phyloP scores from a whole-genome alignment of 257 asterid species.

The Solanum pimpinellifolium region DNA sequence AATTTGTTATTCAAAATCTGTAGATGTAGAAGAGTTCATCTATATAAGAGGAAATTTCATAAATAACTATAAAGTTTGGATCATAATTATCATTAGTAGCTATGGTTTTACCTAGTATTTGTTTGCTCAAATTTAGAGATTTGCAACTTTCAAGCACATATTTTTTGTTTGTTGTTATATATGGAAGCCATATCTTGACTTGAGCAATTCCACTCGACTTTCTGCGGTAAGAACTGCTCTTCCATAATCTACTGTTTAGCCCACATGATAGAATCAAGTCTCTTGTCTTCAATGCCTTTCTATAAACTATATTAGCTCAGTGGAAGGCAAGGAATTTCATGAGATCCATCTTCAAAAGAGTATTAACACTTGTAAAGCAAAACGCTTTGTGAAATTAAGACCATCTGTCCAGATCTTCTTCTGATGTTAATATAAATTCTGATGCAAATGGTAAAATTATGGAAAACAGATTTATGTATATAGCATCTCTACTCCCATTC shows the following conservation, averaged over 20 bases:
- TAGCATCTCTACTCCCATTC: neutral
- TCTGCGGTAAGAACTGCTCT: neutral
- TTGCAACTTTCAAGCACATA: neutral
- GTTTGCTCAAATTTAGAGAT: neutral
- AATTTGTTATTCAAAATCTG: neutral
- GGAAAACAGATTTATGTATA: neutral
- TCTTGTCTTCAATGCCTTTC: constrained; percentile 21
- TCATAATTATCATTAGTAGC: neutral
- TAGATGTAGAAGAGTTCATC: neutral
- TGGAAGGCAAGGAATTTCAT: constrained; percentile 33
- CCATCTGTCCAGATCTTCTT: neutral
- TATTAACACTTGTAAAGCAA: constrained; percentile 18
- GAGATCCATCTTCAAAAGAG: constrained; percentile 47
- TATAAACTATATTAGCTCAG: constrained; percentile 34
- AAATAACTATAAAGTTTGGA: neutral
- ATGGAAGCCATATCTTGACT: constrained; percentile 46
- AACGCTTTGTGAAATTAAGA: neutral
- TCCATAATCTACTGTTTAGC: constrained; percentile 62
- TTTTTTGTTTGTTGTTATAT: constrained; percentile 17
- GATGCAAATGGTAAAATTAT: neutral
- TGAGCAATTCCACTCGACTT: constrained; percentile 35
- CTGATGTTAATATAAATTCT: neutral
- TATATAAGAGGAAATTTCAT: neutral
- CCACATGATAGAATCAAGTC: constrained; percentile 31
- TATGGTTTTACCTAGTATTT: neutral